Percentiles rank a stretch among this genome's conserved stretches.
Evolutionary conservation across 306 rosid species (phyloP).

Genomic region (Medicago ruthenica): DNA sequence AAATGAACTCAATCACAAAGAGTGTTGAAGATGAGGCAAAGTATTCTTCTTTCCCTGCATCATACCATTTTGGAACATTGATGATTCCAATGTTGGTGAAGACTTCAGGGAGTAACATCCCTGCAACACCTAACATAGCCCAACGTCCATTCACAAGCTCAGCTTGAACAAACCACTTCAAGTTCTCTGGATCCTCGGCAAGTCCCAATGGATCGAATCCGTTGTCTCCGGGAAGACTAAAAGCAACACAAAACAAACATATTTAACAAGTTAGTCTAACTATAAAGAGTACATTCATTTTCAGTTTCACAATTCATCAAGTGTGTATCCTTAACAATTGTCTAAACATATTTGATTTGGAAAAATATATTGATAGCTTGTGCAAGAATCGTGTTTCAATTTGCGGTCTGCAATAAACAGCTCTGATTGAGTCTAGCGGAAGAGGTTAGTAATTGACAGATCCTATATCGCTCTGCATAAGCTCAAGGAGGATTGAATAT

Average conservation of each 20-base stretch:
- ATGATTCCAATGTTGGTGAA: slow-evolving; percentile 79
- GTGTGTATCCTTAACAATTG: too few relatives aligned
- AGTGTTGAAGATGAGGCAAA: slow-evolving; percentile 96
- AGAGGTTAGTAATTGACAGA: too few relatives aligned
- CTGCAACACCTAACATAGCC: slow-evolving; percentile 99
- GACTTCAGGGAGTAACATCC: slow-evolving; percentile 95
- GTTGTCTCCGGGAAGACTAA: slow-evolving; percentile 95
- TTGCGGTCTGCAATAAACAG: too few relatives aligned
- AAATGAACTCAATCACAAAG: slow-evolving; percentile 93
- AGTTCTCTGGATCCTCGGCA: slow-evolving; percentile 97
- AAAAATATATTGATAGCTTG: too few relatives aligned
- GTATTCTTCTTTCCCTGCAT: slow-evolving; percentile 89
- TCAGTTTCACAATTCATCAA: neutral
- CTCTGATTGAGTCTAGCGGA: too few relatives aligned
- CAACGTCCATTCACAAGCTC: slow-evolving; percentile 92
- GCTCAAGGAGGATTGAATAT: too few relatives aligned
- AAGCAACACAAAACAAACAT: slow-evolving; percentile 12
- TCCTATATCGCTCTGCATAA: too few relatives aligned
- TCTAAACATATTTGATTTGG: too few relatives aligned
- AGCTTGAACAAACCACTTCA: slow-evolving; percentile 88
- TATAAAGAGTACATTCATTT: neutral
- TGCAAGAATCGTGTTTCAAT: too few relatives aligned
- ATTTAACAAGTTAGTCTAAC: neutral
- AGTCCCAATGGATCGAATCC: slow-evolving; percentile 94
- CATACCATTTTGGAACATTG: slow-evolving; percentile 87